phyloP scores from a whole-genome alignment of 176 grass and related monocot species.

The Oryza brachyantha region DNA sequence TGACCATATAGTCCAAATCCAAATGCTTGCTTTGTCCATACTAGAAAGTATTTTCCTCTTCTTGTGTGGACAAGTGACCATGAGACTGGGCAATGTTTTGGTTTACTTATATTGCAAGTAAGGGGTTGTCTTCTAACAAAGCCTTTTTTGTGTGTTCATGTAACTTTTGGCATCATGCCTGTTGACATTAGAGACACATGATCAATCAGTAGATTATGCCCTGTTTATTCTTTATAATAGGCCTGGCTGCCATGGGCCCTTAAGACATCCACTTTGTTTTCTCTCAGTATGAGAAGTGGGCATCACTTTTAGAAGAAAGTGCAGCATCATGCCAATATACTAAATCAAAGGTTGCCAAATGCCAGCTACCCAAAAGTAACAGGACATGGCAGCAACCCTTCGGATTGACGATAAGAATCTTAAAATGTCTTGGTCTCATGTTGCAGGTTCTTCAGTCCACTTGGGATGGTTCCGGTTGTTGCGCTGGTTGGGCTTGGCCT shows the following conservation, averaged over 20 bases:
- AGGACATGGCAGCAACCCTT: constrained; percentile 8
- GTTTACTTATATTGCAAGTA: background rate
- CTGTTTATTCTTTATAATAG: constrained; percentile 20
- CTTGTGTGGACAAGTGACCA: background rate
- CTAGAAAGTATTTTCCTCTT: background rate
- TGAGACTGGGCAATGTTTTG: constrained; percentile 2
- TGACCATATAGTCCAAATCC: background rate
- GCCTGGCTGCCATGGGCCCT: background rate
- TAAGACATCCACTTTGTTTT: background rate
- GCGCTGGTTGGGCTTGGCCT: constrained; percentile 72
- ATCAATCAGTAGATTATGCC: constrained; percentile 10
- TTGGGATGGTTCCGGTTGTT: constrained; percentile 88
- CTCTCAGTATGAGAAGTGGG: constrained; percentile 18
- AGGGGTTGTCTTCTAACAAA: background rate
- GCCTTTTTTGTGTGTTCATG: background rate
- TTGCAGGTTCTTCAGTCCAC: constrained; percentile 87
- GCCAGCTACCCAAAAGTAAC: constrained; percentile 15
- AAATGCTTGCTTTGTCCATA: background rate
- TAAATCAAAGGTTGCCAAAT: constrained; percentile 4
- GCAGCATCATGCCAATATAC: background rate
- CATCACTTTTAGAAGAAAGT: constrained; percentile 27
- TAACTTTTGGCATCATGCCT: constrained; percentile 7
- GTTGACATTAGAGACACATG: constrained; percentile 4
- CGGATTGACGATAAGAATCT: constrained; percentile 7
- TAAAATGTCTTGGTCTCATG: constrained; percentile 12